Evolutionary conservation across 2,329 filamentous ascomycete genomes (phyloP), one percentile per base, ranked within the genome.

Genomic region (Cryphonectria naterciae): DNA sequence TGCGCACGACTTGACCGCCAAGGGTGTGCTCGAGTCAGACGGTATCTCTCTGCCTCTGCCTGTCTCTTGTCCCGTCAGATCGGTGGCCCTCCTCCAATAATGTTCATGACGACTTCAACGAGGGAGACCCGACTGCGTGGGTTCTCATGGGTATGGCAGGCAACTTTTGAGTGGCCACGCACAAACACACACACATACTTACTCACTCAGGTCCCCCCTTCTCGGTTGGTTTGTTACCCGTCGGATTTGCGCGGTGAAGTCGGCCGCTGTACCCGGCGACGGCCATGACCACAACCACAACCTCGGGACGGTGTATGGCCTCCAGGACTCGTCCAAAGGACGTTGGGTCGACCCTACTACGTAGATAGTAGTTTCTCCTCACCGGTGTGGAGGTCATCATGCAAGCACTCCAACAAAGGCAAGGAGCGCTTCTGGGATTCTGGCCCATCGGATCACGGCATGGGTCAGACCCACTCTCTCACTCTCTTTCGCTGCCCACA

Each of bases 381-480:
- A 72, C 68, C 70, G 70, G 70, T 70, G 70, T 72, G 70, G 70
- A 70, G 54, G 54, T 46, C 37, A 46, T 65, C 68, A 68, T 72
- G 70, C 65, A 61, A 58, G 37, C 58, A 70, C 65, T 71, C 65
- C 64, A 60, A 68, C 28, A 39, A 22, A 63, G 68, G 64, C 39
- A n/a, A 35, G 52, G 56, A 35, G 52, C 56, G 35, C 46, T 49
- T 67, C 35, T 37, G 35, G 43, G 28, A 54, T 58, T 58, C 54
- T 58, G 17, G 54, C 25, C 54, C 54, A 32, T 32, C 54, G 54
- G 54, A 58, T 58, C 54, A 58, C 54, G 54, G 54, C 54, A 58
- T 58, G 54, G 25, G 54, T 15, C 17, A 70, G 58, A 63, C 68
- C 61, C 54, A 67, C 68, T 49, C 46, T 49, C 22, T 49, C 4